These are phyloP conservation scores for Arthrobotrys musiformis DNA, from an alignment of 2,329 filamentous ascomycete species.

Conservation along the genomic window DNA sequence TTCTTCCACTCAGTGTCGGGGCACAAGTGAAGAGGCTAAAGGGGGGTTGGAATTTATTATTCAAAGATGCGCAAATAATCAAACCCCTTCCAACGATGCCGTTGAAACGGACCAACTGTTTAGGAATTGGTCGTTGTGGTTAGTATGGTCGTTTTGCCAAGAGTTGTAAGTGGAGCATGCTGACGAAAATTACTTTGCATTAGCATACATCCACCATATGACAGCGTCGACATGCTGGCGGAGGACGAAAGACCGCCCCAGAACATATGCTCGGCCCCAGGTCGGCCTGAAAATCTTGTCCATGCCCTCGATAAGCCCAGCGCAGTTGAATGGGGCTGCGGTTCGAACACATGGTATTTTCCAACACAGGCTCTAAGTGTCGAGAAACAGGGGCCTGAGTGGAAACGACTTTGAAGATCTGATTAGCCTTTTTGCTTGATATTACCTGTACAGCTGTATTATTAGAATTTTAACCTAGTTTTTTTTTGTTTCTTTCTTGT, in stretches of 20 bases:
- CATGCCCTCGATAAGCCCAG: neutral
- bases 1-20: neutral
- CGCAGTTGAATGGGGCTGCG: neutral
- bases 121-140: neutral
- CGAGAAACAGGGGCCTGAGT: neutral
- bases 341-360: neutral
- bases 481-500: neutral
- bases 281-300: neutral
- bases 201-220: neutral
- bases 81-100: neutral
- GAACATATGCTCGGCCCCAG: neutral
- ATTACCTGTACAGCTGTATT: neutral
- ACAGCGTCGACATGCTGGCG: neutral
- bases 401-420: neutral
- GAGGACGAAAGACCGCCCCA: neutral
- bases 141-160: neutral
- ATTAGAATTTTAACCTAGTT: neutral
- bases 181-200: neutral
- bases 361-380: neutral
- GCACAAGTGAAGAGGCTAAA: neutral
- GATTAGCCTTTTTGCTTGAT: neutral
- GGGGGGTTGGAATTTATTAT: neutral
- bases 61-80: neutral
- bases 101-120: neutral
- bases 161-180: neutral